Percentiles rank a stretch among this genome's conserved stretches.
These are phyloP conservation scores for Penicillium sp. DNA, from an alignment of 2,329 filamentous ascomycete species.

Conservation along the genomic window DNA sequence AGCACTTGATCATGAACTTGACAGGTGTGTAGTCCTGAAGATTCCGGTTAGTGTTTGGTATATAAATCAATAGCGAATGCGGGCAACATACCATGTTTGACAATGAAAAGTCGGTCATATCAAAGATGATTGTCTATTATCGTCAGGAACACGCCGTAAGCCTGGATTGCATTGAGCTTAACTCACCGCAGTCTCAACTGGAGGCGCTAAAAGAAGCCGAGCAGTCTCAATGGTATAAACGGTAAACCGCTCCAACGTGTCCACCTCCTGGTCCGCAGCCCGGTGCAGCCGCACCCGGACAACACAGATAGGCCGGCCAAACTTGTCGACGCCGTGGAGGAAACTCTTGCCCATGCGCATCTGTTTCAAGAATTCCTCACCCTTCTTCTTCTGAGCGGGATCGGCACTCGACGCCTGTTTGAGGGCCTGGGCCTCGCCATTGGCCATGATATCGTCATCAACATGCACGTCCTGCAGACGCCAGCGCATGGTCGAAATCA, in stretches of 20 bases:
- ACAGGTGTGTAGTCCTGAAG: constrained; percentile 84
- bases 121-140: constrained; percentile 81
- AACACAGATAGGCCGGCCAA: constrained; percentile 81
- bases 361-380: constrained; percentile 78
- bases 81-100: constrained; percentile 78
- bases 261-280: constrained; percentile 77
- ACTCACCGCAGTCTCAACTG: constrained; percentile 88
- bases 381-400: constrained; percentile 64
- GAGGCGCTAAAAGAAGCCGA: constrained; percentile 75
- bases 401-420: constrained; percentile 62
- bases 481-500: constrained; percentile 94
- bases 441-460: constrained; percentile 81
- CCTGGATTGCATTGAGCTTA: not conserved
- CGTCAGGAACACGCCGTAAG: constrained; percentile 19
- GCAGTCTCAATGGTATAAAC: constrained; percentile 94
- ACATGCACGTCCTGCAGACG: constrained; percentile 79
- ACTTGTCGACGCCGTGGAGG: constrained; percentile 81
- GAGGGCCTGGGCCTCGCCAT: constrained; percentile 70
- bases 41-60: constrained; percentile 6
- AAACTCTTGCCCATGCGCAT: constrained; percentile 91
- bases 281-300: constrained; percentile 81
- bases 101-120: constrained; percentile 91
- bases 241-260: constrained; percentile 83
- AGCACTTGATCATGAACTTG: constrained; percentile 99
- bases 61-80: not conserved